Conservation (phyloP, 2,329 filamentous ascomycete genomes). For the Trichoderma afroharzianum region DNA sequence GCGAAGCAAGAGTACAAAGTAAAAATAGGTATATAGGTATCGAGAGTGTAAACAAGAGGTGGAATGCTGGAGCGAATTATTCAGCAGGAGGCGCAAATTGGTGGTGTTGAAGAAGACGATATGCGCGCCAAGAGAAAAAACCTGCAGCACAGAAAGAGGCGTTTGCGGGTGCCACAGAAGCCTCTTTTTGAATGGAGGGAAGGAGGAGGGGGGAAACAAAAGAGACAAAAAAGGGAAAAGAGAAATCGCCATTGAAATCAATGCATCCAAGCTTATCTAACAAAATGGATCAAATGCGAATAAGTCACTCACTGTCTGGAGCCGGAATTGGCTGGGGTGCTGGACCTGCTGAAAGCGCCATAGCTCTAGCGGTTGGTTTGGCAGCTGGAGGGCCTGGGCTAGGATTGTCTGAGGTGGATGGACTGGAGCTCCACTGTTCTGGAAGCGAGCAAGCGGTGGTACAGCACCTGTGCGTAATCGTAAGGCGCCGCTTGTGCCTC, state of each 20-base stretch:
- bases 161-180: conserved; percentile 7
- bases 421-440: conserved; percentile 1
- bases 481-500: not conserved
- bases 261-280: not conserved
- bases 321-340: conserved; percentile 1
- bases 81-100: not conserved
- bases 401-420: not conserved
- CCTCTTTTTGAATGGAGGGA: not conserved
- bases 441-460: not conserved
- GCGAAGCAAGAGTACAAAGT: not conserved
- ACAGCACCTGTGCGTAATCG: not conserved
- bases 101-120: not conserved
- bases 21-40: not conserved
- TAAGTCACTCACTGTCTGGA: conserved; percentile 12
- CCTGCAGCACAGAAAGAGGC: conserved; percentile 6
- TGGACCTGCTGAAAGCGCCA: conserved; percentile 18
- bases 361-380: not conserved
- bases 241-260: not conserved
- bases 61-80: not conserved
- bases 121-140: conserved; percentile 11
- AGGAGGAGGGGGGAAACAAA: not conserved
- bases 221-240: not conserved
- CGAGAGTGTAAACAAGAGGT: not conserved
- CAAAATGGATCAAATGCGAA: not conserved
- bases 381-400: not conserved